Base-by-base conservation (phyloP, 768 basidiomycete species). In the Lentinula boryana region DNA sequence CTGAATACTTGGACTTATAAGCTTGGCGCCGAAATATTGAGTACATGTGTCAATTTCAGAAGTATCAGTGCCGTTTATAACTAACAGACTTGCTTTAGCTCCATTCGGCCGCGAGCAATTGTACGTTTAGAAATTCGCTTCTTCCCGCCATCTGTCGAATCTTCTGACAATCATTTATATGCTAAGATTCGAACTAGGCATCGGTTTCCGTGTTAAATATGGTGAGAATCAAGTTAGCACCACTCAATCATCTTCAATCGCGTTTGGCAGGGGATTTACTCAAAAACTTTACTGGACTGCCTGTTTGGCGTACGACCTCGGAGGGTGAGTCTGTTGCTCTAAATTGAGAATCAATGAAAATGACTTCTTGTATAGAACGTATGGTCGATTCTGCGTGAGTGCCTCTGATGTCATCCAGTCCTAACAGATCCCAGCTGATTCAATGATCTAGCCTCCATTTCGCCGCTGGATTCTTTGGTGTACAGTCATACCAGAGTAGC, bases 1-100 rank as follows among this genome's bases (percentile, higher is more conserved):
- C 71, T 93, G 70, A 85, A 87, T 64, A 79, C 78, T 38, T 93
- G 90, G 90, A 82, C 80, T 3, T 93, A 88, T 70, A 85, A 84
- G 65, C 84, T 93, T 13, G 92, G 91, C 8, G 83, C 82, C 61
- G 91, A 92, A 72, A 80, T 84, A 46, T 70, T 92, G 58, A 60
- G 58, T 56, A 27, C 27, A 56, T 56, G 55, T 56, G 36, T 15
- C 41, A 3, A 52, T 8, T 35, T 38, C 18, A 43, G 21, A 12
- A 15, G 15, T 21, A 35, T 5, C 9, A 33, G 32, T 32, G 15
- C 16, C n/a, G 57, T 9, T 6, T 7, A 10, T 51, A 16, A 5
- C 4, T 35, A 38, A 31, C 36, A 38, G 9, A 3, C 18, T 51
- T 38, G 36, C 16, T 23, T 36, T 49, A 61, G 89, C 89, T 3